phyloP scores from a whole-genome alignment of 495 filamentous ascomycete genomes.

The Elaphomyces granulatus region DNA sequence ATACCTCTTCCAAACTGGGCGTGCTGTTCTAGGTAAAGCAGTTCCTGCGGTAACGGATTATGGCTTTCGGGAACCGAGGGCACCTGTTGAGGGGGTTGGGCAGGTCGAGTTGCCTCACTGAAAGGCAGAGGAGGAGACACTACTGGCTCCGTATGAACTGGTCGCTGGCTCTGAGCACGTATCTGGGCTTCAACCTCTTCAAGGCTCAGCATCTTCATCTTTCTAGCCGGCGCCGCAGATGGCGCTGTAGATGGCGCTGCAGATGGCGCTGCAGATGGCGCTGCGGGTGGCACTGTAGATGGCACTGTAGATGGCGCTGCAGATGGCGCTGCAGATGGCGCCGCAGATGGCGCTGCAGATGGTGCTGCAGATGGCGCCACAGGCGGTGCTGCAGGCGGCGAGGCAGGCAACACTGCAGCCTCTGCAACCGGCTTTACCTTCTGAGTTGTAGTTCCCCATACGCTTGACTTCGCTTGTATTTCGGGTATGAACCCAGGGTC shows the following conservation, averaged over 20 bases:
- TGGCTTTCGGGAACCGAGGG: conserved; percentile 27
- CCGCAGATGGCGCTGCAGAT: too few species aligned
- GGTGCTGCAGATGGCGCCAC: too few species aligned
- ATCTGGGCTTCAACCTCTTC: conserved; percentile 96
- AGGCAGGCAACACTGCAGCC: conserved; percentile 8
- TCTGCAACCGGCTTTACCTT: conserved; percentile 27
- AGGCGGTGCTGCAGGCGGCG: too few species aligned
- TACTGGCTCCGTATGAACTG: conserved; percentile 21
- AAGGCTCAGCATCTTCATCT: conserved; percentile 84
- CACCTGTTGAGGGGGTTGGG: conserved; percentile 30
- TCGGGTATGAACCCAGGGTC: conserved; percentile 64
- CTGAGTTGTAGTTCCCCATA: conserved; percentile 70
- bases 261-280: too few species aligned
- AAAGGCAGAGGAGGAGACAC: conserved; percentile 19
- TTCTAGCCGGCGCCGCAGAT: conserved; percentile 36
- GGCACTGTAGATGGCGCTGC: too few species aligned
- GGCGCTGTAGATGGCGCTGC: too few species aligned
- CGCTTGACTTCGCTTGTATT: conserved; percentile 77
- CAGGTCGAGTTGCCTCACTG: conserved; percentile 20
- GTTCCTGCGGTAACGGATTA: conserved; percentile 23
- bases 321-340: too few species aligned
- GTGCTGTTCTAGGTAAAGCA: conserved; percentile 31
- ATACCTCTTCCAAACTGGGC: conserved; percentile 32
- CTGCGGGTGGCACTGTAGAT: too few species aligned
- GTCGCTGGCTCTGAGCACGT: conserved; percentile 47